Evolutionary conservation across 2,329 filamentous ascomycete genomes (phyloP).

Genomic region (Sarocladium oryzae): DNA sequence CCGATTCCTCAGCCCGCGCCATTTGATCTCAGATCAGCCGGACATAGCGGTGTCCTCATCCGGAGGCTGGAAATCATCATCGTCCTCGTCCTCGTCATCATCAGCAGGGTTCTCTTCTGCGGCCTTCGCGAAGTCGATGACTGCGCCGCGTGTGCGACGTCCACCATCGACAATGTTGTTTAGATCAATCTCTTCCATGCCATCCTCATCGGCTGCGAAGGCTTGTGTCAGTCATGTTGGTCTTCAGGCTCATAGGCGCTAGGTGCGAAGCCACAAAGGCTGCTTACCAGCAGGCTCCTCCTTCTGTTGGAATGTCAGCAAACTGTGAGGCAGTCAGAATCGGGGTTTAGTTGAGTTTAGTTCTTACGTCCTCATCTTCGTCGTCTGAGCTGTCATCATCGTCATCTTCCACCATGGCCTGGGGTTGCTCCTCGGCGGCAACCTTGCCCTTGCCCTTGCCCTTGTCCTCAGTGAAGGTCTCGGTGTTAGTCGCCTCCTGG

Average conservation of each 20-base stretch:
- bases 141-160: slow-evolving; percentile 82
- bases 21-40: slow-evolving; percentile 19
- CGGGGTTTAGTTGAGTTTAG: background rate
- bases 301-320: slow-evolving; percentile 3
- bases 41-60: slow-evolving; percentile 65
- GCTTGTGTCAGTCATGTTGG: background rate
- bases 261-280: background rate
- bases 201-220: slow-evolving; percentile 56
- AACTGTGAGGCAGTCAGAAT: background rate
- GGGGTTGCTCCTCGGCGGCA: slow-evolving; percentile 38
- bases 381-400: slow-evolving; percentile 54
- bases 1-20: background rate
- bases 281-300: slow-evolving; percentile 8
- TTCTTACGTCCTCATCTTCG: slow-evolving; percentile 29
- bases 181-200: slow-evolving; percentile 85
- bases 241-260: background rate
- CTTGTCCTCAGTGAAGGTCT: slow-evolving; percentile 54
- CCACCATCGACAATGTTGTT: slow-evolving; percentile 77
- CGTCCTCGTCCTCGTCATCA: slow-evolving; percentile 75
- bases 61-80: slow-evolving; percentile 59
- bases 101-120: slow-evolving; percentile 68
- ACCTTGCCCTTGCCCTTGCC: slow-evolving; percentile 94
- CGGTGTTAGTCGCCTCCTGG: slow-evolving; percentile 34
- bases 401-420: slow-evolving; percentile 69
- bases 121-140: slow-evolving; percentile 90